phyloP scores from a whole-genome alignment of 805 yeast genomes.

The Schwanniomyces pseudopolymorphus region DNA sequence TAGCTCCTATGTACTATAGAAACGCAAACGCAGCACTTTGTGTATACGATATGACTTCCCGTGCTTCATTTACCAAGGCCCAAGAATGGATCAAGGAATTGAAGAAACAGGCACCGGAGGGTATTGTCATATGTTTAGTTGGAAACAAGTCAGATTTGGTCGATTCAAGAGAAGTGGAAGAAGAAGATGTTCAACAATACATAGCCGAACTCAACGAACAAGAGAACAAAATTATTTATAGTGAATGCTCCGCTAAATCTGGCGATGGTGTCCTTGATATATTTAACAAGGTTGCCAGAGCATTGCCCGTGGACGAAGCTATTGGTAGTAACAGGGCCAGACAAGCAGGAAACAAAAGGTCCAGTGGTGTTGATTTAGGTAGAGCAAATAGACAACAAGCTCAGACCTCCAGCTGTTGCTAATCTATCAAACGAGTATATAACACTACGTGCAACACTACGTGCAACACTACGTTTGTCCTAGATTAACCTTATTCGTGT shows the following conservation, averaged over 20 bases:
- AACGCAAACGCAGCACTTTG: constrained; percentile 70
- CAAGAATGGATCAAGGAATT: constrained; percentile 77
- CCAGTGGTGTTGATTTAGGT: constrained; percentile 38
- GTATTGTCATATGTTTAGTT: constrained; percentile 77
- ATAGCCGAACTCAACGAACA: constrained; percentile 37
- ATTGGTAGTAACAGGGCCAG: constrained; percentile 25
- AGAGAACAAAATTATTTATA: constrained; percentile 40
- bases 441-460: neutral
- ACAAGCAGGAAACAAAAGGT: constrained; percentile 24
- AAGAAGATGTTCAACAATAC: constrained; percentile 49
- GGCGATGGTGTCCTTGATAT: constrained; percentile 46
- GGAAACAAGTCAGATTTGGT: constrained; percentile 74
- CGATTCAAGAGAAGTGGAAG: constrained; percentile 44
- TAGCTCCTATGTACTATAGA: constrained; percentile 48
- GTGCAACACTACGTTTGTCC: neutral
- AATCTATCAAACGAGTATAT: neutral
- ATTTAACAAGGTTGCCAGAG: constrained; percentile 38
- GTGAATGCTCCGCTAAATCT: constrained; percentile 46
- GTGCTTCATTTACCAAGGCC: constrained; percentile 67
- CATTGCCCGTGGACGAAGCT: constrained; percentile 43
- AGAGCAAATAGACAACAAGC: constrained; percentile 25
- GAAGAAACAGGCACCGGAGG: constrained; percentile 74
- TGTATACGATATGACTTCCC: constrained; percentile 72
- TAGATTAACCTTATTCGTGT: neutral
- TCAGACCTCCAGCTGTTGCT: constrained; percentile 27